phyloP scores from a whole-genome alignment of 1,139 yeast genomes.

The Saccharomyces uvarum region DNA sequence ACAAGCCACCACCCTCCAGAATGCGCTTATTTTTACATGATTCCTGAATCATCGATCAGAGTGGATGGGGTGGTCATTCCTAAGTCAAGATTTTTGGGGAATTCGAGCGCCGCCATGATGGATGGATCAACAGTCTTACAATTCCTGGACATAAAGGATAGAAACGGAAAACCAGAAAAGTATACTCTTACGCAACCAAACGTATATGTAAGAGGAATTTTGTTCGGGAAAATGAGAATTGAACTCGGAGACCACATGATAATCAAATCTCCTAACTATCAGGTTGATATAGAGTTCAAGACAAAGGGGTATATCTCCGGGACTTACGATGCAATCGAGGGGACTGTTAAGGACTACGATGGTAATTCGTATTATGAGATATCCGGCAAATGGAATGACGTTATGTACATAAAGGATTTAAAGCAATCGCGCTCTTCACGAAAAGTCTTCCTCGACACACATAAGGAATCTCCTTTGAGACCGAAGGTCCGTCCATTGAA shows the following conservation, averaged over 20 bases:
- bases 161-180: slow-evolving; percentile 45
- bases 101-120: slow-evolving; percentile 95
- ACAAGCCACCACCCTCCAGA: slow-evolving; percentile 98
- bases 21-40: slow-evolving; percentile 81
- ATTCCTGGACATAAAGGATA: slow-evolving; percentile 51
- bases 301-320: slow-evolving; percentile 93
- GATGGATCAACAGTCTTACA: slow-evolving; percentile 77
- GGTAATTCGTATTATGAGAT: slow-evolving; percentile 57
- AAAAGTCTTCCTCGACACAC: slow-evolving; percentile 57
- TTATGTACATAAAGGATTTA: slow-evolving; percentile 59
- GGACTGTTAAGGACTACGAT: slow-evolving; percentile 49
- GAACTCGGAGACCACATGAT: slow-evolving; percentile 89
- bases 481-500: slow-evolving; percentile 72
- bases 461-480: slow-evolving; percentile 40
- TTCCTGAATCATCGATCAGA: slow-evolving; percentile 73
- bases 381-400: slow-evolving; percentile 89
- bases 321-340: slow-evolving; percentile 82
- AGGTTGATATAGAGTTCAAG: slow-evolving; percentile 85
- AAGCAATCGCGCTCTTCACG: slow-evolving; percentile 40
- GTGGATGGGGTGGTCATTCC: slow-evolving; percentile 89
- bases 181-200: slow-evolving; percentile 88
- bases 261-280: slow-evolving; percentile 54
- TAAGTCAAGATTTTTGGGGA: slow-evolving; percentile 80
- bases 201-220: slow-evolving; percentile 88
- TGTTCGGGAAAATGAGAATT: slow-evolving; percentile 80